Evolutionary conservation across 176 grass and related monocot species (phyloP).

Genomic region (Microstegium vimineum): DNA sequence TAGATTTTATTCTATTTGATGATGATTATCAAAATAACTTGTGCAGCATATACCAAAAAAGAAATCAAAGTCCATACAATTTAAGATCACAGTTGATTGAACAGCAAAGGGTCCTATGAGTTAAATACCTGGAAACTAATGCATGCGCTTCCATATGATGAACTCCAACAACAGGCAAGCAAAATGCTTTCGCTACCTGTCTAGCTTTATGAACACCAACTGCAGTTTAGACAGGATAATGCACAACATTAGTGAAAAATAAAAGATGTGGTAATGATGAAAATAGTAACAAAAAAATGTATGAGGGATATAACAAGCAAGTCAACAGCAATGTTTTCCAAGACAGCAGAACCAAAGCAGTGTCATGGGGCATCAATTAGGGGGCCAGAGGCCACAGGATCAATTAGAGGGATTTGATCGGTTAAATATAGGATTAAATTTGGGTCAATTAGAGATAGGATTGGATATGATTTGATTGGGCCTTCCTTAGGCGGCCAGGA

Average conservation of each 20-base stretch:
- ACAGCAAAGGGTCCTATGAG: constrained; percentile 10
- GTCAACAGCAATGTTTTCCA: neutral
- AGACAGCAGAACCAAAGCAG: neutral
- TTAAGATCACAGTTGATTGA: neutral
- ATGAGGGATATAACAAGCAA: constrained; percentile 8
- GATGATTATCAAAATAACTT: neutral
- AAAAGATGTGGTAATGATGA: neutral
- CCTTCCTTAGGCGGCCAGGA: no score
- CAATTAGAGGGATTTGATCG: no score
- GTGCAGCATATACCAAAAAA: neutral
- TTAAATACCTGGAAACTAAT: constrained; percentile 88
- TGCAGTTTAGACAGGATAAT: constrained; percentile 36
- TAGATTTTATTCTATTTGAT: neutral
- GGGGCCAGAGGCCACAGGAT: no score
- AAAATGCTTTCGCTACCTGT: constrained; percentile 63
- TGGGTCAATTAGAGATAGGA: no score
- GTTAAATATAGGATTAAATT: no score
- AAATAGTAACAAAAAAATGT: neutral
- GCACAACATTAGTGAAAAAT: neutral
- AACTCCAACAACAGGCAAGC: constrained; percentile 79
- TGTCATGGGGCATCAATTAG: no score
- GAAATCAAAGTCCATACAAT: neutral
- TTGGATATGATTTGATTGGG: no score
- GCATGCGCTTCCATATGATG: constrained; percentile 97
- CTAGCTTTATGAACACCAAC: constrained; percentile 94